A percentile compares a stretch with the other conserved stretches of the same genome.
Conservation (phyloP, 768 basidiomycete species). For the Gyrodon lividus region DNA sequence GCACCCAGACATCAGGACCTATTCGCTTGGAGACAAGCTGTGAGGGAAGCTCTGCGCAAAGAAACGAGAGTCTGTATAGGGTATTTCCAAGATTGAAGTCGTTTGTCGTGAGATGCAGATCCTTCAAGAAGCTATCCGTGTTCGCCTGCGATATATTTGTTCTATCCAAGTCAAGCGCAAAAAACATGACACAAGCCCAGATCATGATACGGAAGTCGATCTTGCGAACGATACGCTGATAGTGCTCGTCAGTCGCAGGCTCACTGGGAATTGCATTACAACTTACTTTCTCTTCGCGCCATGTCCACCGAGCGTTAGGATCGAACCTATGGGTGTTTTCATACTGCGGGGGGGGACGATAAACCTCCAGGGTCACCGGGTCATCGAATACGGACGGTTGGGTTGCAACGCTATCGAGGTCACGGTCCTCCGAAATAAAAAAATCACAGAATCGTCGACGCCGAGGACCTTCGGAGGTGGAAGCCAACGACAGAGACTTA, state of each 20-base stretch:
- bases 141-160: conserved; percentile 66
- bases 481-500: conserved; percentile 29
- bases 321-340: conserved; percentile 68
- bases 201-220: conserved; percentile 60
- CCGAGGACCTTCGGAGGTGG: conserved; percentile 23
- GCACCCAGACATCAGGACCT: conserved; percentile 68
- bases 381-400: conserved; percentile 65
- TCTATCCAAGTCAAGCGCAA: conserved; percentile 56
- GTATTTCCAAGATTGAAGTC: conserved; percentile 67
- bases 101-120: conserved; percentile 59
- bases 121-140: conserved; percentile 64
- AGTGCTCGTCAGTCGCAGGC: not conserved
- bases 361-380: conserved; percentile 46
- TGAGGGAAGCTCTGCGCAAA: conserved; percentile 60
- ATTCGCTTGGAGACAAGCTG: conserved; percentile 67
- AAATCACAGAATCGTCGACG: conserved; percentile 13
- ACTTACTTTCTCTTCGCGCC: conserved; percentile 59
- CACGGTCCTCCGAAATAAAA: conserved; percentile 28
- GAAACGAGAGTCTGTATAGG: conserved; percentile 49
- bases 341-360: conserved; percentile 51
- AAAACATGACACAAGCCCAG: conserved; percentile 66
- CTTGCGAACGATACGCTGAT: conserved; percentile 52
- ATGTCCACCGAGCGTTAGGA: conserved; percentile 66
- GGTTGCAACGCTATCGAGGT: conserved; percentile 55
- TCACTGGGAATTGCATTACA: not conserved